Base-by-base conservation (phyloP, 495 filamentous ascomycete genomes). In the Daldinia vernicosa region DNA sequence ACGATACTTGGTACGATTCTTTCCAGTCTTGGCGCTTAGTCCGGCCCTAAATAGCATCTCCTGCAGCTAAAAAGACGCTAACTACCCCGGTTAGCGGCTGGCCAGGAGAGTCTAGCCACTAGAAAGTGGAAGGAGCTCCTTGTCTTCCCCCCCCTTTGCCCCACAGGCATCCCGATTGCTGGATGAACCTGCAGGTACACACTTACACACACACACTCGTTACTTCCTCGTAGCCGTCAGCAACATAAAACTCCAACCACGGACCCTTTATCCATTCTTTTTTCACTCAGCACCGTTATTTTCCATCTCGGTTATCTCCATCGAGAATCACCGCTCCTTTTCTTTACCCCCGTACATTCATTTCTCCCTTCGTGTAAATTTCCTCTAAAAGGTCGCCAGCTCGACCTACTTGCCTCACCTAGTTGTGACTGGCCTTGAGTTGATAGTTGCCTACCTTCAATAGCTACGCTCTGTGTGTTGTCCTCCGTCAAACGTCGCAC, bases 341-440 rank as follows among this genome's bases (percentile, higher is more conserved):
- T 71, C 72, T 60, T 60, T 58, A 55, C 61, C 70, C 63, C 65
- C 67, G 53, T 58, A 65, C 70, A 55, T 72, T 77, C 63, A 63
- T 68, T 77, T 73, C 67, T 62, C 28, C 9, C 56, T 65, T 54
- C 47, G 60, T 67, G 67, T 75, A 70, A 59, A 74, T 76, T 73
- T 67, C 67, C 63, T 55, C 63, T 28, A 60, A 39, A 63, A 35
- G 78, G 80, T 80, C 74, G 80, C 81, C 75, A 84, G 79, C 72
- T 79, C 79, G 78, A 80, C 66, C 76, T 59, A 67, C 59, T 59
- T 47, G 24, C 51, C 63, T 70, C 61, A 62, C 58, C 33, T 55
- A 58, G 63, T 66, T 61, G 64, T 76, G 69, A 58, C 51, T 56
- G 45, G 58, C 40, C 22, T 69, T 52, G 63, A 66, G 47, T 62